phyloP scores from a whole-genome alignment of 441 rosid species.

The Adansonia grandidieri region DNA sequence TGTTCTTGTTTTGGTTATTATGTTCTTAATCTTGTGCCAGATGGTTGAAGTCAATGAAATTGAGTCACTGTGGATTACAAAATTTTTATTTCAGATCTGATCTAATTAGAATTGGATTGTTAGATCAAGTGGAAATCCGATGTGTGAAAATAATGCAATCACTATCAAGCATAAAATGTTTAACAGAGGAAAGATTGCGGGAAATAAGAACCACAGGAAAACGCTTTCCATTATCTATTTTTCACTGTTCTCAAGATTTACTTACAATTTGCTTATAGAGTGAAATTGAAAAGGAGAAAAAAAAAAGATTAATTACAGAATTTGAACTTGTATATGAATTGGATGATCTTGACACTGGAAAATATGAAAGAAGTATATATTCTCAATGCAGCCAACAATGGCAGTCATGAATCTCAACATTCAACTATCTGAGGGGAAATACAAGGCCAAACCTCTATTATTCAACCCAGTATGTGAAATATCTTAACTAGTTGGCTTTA shows the following conservation, averaged over 20 bases:
- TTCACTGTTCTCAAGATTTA: slow-evolving; percentile 34
- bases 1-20: not conserved
- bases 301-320: slow-evolving; percentile 29
- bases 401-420: slow-evolving; percentile 12
- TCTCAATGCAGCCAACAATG: slow-evolving; percentile 19
- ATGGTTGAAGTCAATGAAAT: not conserved
- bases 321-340: slow-evolving; percentile 23
- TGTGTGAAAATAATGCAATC: too few relatives aligned
- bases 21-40: not conserved
- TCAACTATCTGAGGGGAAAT: slow-evolving; percentile 28
- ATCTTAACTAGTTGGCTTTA: slow-evolving; percentile 35
- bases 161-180: not conserved
- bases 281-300: not conserved
- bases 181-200: not conserved
- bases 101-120: too few relatives aligned
- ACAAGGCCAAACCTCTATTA: slow-evolving; percentile 17
- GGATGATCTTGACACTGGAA: slow-evolving; percentile 25
- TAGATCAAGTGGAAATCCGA: too few relatives aligned
- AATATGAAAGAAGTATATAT: slow-evolving; percentile 16
- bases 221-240: slow-evolving; percentile 3
- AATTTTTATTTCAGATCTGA: too few relatives aligned
- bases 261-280: slow-evolving; percentile 39
- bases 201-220: not conserved
- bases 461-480: not conserved
- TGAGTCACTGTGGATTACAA: too few relatives aligned